These are phyloP conservation scores for Elsinoe ampelina DNA, from an alignment of 2,329 filamentous ascomycete genomes.

Conservation along the genomic window DNA sequence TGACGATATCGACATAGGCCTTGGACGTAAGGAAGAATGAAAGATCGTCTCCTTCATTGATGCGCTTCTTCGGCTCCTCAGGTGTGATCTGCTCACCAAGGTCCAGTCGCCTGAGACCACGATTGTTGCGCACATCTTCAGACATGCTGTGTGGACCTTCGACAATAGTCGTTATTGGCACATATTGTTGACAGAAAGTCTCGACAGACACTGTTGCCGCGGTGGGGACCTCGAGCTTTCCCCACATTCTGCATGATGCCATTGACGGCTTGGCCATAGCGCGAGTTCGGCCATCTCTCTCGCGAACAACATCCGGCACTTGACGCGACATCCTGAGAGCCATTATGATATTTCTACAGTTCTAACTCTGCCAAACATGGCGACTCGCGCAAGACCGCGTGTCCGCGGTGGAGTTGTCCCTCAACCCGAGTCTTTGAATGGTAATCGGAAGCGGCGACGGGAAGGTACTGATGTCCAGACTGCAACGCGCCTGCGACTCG, in stretches of 20 bases:
- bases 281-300: background rate
- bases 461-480: background rate
- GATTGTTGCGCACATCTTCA: constrained; percentile 17
- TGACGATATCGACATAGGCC: constrained; percentile 79
- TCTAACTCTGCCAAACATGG: background rate
- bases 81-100: constrained; percentile 48
- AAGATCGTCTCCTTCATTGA: constrained; percentile 78
- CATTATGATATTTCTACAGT: background rate
- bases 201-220: background rate
- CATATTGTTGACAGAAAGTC: background rate
- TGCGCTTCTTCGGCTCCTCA: constrained; percentile 62
- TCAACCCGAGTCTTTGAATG: background rate
- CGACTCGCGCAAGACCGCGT: background rate
- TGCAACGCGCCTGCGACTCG: background rate
- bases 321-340: background rate
- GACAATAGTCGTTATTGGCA: background rate
- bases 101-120: constrained; percentile 37
- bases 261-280: background rate
- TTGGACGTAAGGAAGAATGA: constrained; percentile 66
- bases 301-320: background rate
- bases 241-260: background rate
- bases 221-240: background rate
- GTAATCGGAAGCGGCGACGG: background rate
- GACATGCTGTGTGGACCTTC: constrained; percentile 13
- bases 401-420: background rate